Evolutionary conservation across 2,329 filamentous ascomycete species (phyloP).

Genomic region (Ophiostoma quercus): DNA sequence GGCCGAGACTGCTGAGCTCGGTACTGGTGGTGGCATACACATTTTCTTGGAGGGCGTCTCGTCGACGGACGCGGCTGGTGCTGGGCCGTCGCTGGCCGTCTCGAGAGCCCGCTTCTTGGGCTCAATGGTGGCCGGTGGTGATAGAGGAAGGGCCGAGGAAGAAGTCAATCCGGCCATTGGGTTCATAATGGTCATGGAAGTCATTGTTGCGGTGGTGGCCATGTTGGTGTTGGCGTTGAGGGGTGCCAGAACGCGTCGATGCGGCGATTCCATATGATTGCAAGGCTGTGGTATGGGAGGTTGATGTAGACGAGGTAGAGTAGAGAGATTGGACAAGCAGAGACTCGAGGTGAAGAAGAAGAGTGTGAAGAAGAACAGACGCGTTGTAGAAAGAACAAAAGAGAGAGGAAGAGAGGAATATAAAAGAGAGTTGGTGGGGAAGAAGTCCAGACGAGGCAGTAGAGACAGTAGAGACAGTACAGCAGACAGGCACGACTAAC

Average conservation of each 20-base stretch:
- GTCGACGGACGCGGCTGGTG: constrained; percentile 6
- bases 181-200: background rate
- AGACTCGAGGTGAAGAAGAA: background rate
- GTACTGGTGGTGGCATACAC: background rate
- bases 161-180: background rate
- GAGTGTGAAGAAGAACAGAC: background rate
- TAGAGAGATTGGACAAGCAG: background rate
- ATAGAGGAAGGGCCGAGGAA: background rate
- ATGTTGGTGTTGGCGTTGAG: constrained; percentile 29
- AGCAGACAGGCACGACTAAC: background rate
- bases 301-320: background rate
- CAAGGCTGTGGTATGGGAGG: background rate
- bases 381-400: background rate
- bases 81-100: constrained; percentile 5
- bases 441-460: background rate
- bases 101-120: constrained; percentile 18
- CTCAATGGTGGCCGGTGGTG: constrained; percentile 11
- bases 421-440: constrained; percentile 6
- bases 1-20: background rate
- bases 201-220: background rate
- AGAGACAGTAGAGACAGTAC: background rate
- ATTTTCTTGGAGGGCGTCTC: constrained; percentile 12
- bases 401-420: constrained; percentile 11
- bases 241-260: constrained; percentile 45
- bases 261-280: constrained; percentile 3